Percentiles rank a stretch among this genome's conserved stretches.
phyloP scores from a whole-genome alignment of 2,329 filamentous ascomycete species.

The Exophiala calicioides region DNA sequence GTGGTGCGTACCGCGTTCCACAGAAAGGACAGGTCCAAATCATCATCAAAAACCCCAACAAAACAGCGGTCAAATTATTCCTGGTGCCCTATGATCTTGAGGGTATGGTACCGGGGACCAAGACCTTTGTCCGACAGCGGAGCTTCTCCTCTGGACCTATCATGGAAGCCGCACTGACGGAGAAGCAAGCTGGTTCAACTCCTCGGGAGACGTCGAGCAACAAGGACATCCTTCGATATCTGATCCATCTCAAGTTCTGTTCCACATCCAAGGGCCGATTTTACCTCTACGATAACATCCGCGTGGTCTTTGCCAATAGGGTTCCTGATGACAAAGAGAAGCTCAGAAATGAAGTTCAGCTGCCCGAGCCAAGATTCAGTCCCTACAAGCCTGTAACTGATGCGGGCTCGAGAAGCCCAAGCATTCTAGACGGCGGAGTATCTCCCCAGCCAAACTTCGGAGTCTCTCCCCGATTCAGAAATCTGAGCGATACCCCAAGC shows the following conservation, averaged over 20 bases:
- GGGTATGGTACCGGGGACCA: slow-evolving; percentile 90
- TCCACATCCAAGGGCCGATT: slow-evolving; percentile 79
- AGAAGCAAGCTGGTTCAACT: slow-evolving; percentile 53
- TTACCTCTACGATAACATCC: slow-evolving; percentile 87
- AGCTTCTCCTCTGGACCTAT: slow-evolving; percentile 87
- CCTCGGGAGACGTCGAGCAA: slow-evolving; percentile 48
- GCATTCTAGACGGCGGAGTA: slow-evolving; percentile 60
- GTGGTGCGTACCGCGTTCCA: slow-evolving; percentile 90
- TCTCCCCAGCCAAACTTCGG: slow-evolving; percentile 42
- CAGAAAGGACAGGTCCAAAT: slow-evolving; percentile 94
- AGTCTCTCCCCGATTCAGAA: slow-evolving; percentile 14
- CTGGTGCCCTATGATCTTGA: slow-evolving; percentile 88
- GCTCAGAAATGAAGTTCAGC: slow-evolving; percentile 82
- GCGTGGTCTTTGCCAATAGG: slow-evolving; percentile 94
- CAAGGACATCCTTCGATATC: slow-evolving; percentile 78
- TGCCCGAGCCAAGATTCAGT: slow-evolving; percentile 83
- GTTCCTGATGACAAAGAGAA: slow-evolving; percentile 95
- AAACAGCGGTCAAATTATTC: slow-evolving; percentile 95
- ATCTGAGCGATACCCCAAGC: slow-evolving; percentile 14
- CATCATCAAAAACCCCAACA: slow-evolving; percentile 97
- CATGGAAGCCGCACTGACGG: slow-evolving; percentile 67
- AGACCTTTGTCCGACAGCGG: slow-evolving; percentile 93
- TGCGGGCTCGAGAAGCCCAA: slow-evolving; percentile 58
- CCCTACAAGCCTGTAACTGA: slow-evolving; percentile 69
- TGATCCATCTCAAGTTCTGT: slow-evolving; percentile 92